phyloP scores from a whole-genome alignment of 768 basidiomycete species.

The Bullera alba region DNA sequence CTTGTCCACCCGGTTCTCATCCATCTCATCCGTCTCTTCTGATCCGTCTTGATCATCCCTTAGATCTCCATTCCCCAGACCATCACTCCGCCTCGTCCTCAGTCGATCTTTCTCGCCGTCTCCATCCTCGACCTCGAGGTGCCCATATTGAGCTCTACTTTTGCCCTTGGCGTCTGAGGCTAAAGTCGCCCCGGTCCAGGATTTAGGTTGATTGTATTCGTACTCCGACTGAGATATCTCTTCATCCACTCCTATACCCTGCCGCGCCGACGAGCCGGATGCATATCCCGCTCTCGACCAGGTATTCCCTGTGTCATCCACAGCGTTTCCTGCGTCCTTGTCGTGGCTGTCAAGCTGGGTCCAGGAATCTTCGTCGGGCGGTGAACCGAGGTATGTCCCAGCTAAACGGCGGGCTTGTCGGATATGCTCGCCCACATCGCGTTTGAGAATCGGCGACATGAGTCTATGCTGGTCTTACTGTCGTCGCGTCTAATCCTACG shows the following conservation, averaged over 20 bases:
- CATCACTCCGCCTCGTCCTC: background rate
- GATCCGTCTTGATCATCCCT: background rate
- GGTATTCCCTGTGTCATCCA: background rate
- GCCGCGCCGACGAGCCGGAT: slow-evolving; percentile 2
- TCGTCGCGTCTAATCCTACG: no score
- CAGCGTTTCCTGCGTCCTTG: no score
- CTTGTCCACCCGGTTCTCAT: slow-evolving; percentile 7
- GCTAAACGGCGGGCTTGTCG: slow-evolving; percentile 30
- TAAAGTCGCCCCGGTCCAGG: no score
- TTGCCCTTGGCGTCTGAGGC: no score
- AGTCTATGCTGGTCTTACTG: no score
- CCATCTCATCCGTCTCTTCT: background rate
- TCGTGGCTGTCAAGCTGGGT: no score
- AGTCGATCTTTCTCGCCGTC: background rate
- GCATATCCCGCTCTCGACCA: background rate
- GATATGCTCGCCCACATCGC: slow-evolving; percentile 32
- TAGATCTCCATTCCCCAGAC: background rate
- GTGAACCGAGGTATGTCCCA: slow-evolving; percentile 1
- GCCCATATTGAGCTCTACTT: no score
- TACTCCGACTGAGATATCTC: no score
- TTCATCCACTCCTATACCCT: slow-evolving; percentile 16
- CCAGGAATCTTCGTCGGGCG: background rate
- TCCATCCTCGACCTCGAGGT: background rate
- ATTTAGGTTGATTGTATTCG: no score
- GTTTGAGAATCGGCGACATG: slow-evolving; percentile 39